These are phyloP conservation scores for Suillus lakei DNA, from an alignment of 768 basidiomycete genomes.

Conservation along the genomic window DNA sequence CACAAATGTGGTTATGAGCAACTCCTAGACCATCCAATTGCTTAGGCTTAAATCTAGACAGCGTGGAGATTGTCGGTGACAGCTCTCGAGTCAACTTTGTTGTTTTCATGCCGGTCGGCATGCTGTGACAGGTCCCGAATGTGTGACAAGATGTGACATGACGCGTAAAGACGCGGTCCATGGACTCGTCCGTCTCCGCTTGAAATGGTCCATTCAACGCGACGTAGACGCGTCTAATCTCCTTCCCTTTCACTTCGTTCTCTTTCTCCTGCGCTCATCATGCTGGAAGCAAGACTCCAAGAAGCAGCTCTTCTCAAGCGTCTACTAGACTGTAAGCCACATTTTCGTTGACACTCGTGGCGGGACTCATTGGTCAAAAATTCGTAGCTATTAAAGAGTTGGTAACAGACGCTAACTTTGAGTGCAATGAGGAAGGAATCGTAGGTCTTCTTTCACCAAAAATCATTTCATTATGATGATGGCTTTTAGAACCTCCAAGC, in stretches of 20 bases:
- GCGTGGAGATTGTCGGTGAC: background rate
- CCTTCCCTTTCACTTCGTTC: constrained; percentile 17
- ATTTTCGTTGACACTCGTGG: constrained; percentile 10
- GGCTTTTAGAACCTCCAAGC: constrained; percentile 80
- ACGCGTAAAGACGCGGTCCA: constrained; percentile 29
- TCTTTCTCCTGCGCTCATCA: constrained; percentile 33
- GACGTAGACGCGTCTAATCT: constrained; percentile 33
- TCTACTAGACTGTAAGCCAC: constrained; percentile 83
- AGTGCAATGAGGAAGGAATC: constrained; percentile 95
- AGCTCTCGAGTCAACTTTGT: background rate
- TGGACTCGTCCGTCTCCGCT: constrained; percentile 35
- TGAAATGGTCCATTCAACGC: constrained; percentile 37
- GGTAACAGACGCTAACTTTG: constrained; percentile 96
- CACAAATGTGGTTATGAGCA: background rate
- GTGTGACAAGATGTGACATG: constrained; percentile 35
- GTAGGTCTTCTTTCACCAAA: constrained; percentile 42
- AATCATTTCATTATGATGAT: background rate
- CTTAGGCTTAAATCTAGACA: background rate
- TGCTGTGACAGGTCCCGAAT: constrained; percentile 22
- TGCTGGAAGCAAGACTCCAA: constrained; percentile 91
- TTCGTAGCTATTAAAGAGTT: constrained; percentile 92
- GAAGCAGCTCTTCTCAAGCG: constrained; percentile 92
- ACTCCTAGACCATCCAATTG: background rate
- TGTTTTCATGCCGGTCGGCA: background rate
- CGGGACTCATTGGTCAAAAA: background rate